These are phyloP conservation scores for Physcomitrium patens DNA, from an alignment of 225 moss, liverwort and hornwort species.

Conservation along the genomic window DNA sequence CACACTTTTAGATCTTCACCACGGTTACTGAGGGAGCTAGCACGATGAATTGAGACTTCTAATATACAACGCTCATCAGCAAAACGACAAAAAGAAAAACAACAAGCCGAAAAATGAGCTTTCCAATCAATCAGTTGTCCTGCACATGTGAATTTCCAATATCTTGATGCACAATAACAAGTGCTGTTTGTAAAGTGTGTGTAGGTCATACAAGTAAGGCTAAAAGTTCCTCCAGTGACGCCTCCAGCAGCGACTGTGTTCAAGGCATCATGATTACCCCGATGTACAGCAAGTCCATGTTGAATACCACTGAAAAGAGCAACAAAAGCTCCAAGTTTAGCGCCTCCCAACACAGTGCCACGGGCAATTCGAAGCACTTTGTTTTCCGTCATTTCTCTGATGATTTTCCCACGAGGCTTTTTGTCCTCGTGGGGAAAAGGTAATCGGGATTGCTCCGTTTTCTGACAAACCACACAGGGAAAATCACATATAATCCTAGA, in stretches of 20 bases:
- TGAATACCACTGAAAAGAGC: constrained; percentile 89
- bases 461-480: constrained; percentile 31
- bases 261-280: constrained; percentile 56
- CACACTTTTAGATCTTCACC: neutral
- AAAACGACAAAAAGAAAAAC: neutral
- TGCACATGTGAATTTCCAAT: neutral
- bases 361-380: constrained; percentile 85
- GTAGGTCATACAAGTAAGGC: constrained; percentile 64
- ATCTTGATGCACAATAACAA: neutral
- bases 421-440: constrained; percentile 48
- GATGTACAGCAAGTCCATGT: constrained; percentile 68
- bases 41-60: neutral
- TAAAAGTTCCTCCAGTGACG: constrained; percentile 74
- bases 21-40: neutral
- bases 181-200: neutral
- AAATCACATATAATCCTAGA: neutral
- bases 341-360: constrained; percentile 85
- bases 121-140: neutral
- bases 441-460: constrained; percentile 54
- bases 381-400: constrained; percentile 87
- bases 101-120: constrained; percentile 13
- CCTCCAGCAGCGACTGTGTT: constrained; percentile 83
- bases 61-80: constrained; percentile 1
- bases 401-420: constrained; percentile 55
- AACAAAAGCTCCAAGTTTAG: constrained; percentile 81